phyloP scores from a whole-genome alignment of 805 yeast genomes.

The Naumovozyma castellii region DNA sequence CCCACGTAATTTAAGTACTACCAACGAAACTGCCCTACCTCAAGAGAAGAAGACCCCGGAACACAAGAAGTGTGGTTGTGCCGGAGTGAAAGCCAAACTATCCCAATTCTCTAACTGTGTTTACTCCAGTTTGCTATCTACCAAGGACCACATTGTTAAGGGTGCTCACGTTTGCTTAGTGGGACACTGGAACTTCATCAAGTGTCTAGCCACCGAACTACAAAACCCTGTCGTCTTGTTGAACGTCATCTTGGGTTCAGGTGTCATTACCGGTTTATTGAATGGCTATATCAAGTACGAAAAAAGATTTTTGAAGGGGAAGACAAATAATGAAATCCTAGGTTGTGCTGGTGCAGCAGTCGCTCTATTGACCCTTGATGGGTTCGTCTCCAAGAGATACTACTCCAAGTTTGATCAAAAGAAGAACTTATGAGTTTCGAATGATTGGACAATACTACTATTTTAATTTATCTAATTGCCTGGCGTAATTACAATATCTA shows the following conservation, averaged over 20 bases:
- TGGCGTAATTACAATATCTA: background rate
- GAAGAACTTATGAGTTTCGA: too few species aligned
- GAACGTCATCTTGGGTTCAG: slow-evolving; percentile 41
- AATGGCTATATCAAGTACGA: slow-evolving; percentile 42
- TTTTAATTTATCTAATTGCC: background rate
- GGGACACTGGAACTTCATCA: slow-evolving; percentile 1
- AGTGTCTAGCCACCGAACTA: slow-evolving; percentile 32
- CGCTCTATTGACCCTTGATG: slow-evolving; percentile 48
- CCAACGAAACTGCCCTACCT: background rate
- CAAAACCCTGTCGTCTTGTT: slow-evolving; percentile 54
- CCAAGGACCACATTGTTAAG: background rate
- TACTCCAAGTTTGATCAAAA: slow-evolving; percentile 47
- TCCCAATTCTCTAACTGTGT: background rate
- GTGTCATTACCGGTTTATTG: slow-evolving; percentile 41
- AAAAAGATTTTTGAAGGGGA: slow-evolving; percentile 35
- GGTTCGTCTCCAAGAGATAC: slow-evolving; percentile 42
- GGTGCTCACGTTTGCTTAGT: background rate
- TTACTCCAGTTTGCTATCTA: background rate
- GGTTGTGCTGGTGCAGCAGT: slow-evolving; percentile 44
- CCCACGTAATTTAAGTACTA: too few species aligned
- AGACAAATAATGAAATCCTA: slow-evolving; percentile 39
- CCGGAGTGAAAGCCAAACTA: background rate
- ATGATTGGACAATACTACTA: too few species aligned
- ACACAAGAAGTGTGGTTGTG: background rate
- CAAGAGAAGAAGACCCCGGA: background rate